A percentile compares a stretch with the other conserved stretches of the same genome.
Evolutionary conservation across 352 stramenopile genomes (phyloP).

Genomic region (Phytopythium vexans): DNA sequence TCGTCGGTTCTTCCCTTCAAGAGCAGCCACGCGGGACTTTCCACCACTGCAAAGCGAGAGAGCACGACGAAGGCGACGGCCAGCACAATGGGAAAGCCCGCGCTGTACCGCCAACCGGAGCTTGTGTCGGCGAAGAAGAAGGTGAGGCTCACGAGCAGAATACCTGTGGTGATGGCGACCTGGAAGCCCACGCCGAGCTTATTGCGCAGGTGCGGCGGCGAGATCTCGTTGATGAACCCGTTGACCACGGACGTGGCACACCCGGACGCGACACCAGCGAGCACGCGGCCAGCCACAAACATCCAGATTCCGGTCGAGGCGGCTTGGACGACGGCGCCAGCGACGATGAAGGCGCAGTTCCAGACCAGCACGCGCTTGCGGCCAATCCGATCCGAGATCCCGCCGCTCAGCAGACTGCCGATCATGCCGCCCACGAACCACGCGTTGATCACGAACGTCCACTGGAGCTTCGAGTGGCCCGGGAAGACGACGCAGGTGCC

Average conservation of each 20-base stretch:
- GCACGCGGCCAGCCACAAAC: slow-evolving; percentile 31
- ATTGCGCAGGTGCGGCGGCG: slow-evolving; percentile 27
- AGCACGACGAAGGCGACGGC: slow-evolving; percentile 22
- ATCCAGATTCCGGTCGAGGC: slow-evolving; percentile 14
- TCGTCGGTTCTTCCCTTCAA: slow-evolving; percentile 11
- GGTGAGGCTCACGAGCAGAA: slow-evolving; percentile 31
- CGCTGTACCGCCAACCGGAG: slow-evolving; percentile 51
- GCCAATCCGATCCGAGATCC: slow-evolving; percentile 37
- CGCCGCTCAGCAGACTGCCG: slow-evolving; percentile 29
- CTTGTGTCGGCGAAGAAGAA: slow-evolving; percentile 51
- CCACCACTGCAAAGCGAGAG: slow-evolving; percentile 22
- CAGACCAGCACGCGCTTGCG: slow-evolving; percentile 34
- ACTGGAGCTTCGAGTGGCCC: slow-evolving; percentile 37
- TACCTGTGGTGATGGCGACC: slow-evolving; percentile 33
- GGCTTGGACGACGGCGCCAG: slow-evolving; percentile 25
- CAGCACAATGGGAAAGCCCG: slow-evolving; percentile 27
- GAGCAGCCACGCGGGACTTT: slow-evolving; percentile 43
- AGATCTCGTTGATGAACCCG: slow-evolving; percentile 40
- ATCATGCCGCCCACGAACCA: slow-evolving; percentile 62
- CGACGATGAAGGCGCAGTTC: slow-evolving; percentile 37
- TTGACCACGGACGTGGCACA: slow-evolving; percentile 24
- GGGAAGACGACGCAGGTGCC: slow-evolving; percentile 52
- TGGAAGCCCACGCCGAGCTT: slow-evolving; percentile 34
- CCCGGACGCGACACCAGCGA: slow-evolving; percentile 39
- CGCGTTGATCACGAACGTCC: slow-evolving; percentile 50